Conservation (phyloP, 768 basidiomycete species). For the Tylopilus sp. region DNA sequence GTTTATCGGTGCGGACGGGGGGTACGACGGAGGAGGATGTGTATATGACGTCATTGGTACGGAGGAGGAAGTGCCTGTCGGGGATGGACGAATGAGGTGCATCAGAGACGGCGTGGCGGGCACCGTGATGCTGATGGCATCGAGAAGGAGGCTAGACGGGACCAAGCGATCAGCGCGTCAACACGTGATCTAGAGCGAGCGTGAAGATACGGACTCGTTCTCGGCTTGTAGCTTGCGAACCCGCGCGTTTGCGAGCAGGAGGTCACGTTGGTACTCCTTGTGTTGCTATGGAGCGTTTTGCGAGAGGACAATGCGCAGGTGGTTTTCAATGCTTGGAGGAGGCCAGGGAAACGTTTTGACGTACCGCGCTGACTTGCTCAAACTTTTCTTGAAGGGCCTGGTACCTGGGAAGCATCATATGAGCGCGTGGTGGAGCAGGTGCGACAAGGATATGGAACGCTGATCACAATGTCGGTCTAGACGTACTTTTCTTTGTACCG, state of each 20-base stretch:
- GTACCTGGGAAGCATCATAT: constrained; percentile 18
- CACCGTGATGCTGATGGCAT: constrained; percentile 32
- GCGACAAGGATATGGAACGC: background rate
- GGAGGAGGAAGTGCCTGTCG: constrained; percentile 19
- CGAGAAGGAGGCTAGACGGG: constrained; percentile 28
- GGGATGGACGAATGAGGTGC: constrained; percentile 30
- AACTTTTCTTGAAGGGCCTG: constrained; percentile 32
- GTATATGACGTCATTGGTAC: constrained; percentile 18
- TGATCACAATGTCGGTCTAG: background rate
- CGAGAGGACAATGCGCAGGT: background rate
- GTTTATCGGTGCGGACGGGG: constrained; percentile 17
- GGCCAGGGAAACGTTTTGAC: constrained; percentile 3
- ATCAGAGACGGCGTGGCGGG: constrained; percentile 32
- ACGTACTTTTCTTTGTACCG: constrained; percentile 35
- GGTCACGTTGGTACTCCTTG: constrained; percentile 25
- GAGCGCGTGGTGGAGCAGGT: background rate
- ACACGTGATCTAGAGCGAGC: background rate
- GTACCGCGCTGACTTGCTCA: constrained; percentile 31
- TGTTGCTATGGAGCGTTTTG: constrained; percentile 13
- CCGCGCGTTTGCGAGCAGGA: constrained; percentile 26
- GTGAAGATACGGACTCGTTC: constrained; percentile 26
- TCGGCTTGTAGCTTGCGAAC: constrained; percentile 31
- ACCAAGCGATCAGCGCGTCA: background rate
- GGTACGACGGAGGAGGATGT: constrained; percentile 7
- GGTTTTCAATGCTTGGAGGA: background rate